These are phyloP conservation scores for Osmanthus fragrans DNA, from an alignment of 257 asterid genomes.

Conservation along the genomic window DNA sequence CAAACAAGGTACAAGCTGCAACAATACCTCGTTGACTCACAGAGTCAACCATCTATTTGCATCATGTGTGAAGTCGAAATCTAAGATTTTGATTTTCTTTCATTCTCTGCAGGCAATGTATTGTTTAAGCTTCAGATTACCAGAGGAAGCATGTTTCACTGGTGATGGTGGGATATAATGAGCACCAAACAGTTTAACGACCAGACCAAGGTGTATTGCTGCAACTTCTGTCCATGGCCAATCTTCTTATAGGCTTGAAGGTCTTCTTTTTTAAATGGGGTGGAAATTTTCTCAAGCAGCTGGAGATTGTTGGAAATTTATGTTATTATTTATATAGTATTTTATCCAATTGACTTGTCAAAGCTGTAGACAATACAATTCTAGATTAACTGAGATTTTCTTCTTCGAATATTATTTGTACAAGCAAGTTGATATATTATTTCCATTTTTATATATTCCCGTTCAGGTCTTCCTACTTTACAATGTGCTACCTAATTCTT, in stretches of 20 bases:
- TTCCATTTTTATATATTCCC: background rate
- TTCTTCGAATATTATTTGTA: background rate
- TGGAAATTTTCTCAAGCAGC: background rate
- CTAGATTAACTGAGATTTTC: background rate
- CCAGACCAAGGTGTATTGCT: background rate
- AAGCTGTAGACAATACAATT: background rate
- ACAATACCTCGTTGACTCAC: background rate
- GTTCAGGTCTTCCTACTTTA: background rate
- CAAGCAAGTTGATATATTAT: background rate
- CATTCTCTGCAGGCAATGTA: constrained; percentile 73
- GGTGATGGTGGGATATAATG: constrained; percentile 18
- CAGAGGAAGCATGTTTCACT: constrained; percentile 68
- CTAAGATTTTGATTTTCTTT: background rate
- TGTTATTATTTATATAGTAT: background rate
- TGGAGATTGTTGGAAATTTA: background rate
- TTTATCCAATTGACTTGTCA: background rate
- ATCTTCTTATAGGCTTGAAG: background rate
- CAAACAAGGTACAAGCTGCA: constrained; percentile 70
- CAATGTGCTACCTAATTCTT: background rate
- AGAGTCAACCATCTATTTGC: background rate
- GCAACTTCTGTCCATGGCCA: background rate
- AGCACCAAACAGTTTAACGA: constrained; percentile 2
- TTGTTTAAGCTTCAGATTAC: constrained; percentile 88
- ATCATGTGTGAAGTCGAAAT: constrained; percentile 2
- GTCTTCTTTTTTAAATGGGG: background rate